Evolutionary conservation across 75 land plant genomes (phyloP).

Genomic region (Cupressus sempervirens): DNA sequence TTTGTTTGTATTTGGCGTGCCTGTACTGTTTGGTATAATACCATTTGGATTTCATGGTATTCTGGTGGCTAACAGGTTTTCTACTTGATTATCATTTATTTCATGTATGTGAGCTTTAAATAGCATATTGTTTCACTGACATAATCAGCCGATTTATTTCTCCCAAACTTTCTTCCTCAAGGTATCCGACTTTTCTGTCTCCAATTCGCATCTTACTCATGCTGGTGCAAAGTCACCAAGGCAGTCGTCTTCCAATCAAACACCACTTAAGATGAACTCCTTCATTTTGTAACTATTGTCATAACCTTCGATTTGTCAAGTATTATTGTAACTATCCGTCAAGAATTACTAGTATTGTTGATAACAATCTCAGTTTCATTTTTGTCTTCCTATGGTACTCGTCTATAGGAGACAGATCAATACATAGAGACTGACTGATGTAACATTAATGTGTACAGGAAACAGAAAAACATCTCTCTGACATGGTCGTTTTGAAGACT

Average conservation of each 20-base stretch:
- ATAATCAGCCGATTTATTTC: neutral
- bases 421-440: neutral
- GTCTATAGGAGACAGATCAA: neutral
- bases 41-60: neutral
- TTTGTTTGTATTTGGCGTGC: neutral
- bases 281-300: neutral
- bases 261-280: neutral
- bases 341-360: neutral
- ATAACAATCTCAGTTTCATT: neutral
- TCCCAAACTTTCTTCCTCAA: neutral
- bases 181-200: neutral
- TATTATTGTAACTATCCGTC: neutral
- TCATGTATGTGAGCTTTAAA: neutral
- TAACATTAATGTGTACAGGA: constrained; percentile 44
- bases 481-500: constrained; percentile 93
- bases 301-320: neutral
- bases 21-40: neutral
- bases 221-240: neutral
- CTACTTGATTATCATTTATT: neutral
- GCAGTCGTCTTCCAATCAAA: neutral
- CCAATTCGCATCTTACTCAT: neutral
- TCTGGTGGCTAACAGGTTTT: neutral
- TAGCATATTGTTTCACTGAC: neutral
- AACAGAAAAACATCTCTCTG: constrained; percentile 90
- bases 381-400: neutral